Evolutionary conservation across 2,329 filamentous ascomycete genomes (phyloP), one percentile per base, ranked within the genome.

Genomic region (Tolypocladium guangdongense): DNA sequence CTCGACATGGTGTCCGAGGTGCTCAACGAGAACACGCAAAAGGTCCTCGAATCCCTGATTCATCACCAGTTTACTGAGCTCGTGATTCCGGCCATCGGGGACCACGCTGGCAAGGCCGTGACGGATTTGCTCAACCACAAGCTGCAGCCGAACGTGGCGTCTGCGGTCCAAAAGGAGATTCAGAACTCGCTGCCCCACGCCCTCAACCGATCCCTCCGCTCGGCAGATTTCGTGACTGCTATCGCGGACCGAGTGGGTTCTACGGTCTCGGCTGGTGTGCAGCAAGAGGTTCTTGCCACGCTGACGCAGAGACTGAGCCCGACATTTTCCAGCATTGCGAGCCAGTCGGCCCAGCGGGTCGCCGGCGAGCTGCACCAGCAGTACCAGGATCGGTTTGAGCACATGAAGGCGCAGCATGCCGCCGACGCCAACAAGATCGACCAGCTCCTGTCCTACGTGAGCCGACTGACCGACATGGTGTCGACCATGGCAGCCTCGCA

Each of bases 1-100:
- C 71, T 83, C 43, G 76, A 80, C 56, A 74, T 80, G 66, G 78
- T 83, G 38, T 81, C 79, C 5, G 72, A 78, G 36, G 80, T 83
- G 36, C 73, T 86, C 49, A 82, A 80, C 58, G 75, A 78, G 56
- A 84, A 83, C 63, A 83, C 81, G 22, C 78, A 84, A 68, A 84
- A 87, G 62, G 88, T 88, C 24, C 78, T 96, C 38, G 78, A 83
- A 56, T 84, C 83, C 56, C 88, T 95, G 60, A 84, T 96, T 50
- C 81, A 82, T 48, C 78, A 83, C 49, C 87, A 87, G 66, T 88
- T 96, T 59, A 81, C 88, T 56, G 78, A 83, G 53, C 78, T 83
- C 16, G 82, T 96, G 46, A 75, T 96, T 51, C 92, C 93, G 12
- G 77, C 84, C 35, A 74, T 97, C 54, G 80, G 83, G 41, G 78